These are phyloP conservation scores for Thraustochytrium sp. DNA, from an alignment of 352 stramenopile genomes.

Conservation along the genomic window DNA sequence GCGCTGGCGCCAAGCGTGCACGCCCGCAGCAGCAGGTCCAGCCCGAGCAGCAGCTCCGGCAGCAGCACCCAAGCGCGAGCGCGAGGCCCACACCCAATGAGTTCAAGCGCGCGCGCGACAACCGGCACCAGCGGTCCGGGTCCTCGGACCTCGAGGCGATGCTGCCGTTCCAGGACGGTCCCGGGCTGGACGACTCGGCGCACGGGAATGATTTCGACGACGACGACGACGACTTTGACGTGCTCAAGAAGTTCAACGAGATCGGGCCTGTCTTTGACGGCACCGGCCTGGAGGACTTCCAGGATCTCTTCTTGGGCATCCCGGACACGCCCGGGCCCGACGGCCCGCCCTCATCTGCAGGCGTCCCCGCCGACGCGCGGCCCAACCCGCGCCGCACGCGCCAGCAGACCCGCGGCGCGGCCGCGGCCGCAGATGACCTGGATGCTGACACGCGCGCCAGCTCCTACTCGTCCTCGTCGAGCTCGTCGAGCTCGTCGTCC, in stretches of 20 bases:
- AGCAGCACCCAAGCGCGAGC: neutral
- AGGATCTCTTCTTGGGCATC: neutral
- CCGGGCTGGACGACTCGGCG: neutral
- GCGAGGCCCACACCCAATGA: neutral
- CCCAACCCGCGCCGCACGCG: too few relatives aligned
- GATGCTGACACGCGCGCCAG: too few relatives aligned
- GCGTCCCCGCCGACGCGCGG: neutral
- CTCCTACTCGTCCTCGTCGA: too few relatives aligned
- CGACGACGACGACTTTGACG: neutral
- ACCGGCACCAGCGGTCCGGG: neutral
- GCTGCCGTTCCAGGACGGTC: slow-evolving; percentile 30
- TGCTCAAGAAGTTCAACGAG: neutral
- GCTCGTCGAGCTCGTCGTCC: neutral
- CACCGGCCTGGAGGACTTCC: neutral
- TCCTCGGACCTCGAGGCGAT: neutral
- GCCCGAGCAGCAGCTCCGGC: neutral
- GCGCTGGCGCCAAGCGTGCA: neutral
- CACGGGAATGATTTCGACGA: neutral
- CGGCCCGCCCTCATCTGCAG: neutral
- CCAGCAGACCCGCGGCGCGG: too few relatives aligned
- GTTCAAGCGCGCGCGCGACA: neutral
- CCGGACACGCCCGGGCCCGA: neutral
- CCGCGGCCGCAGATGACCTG: too few relatives aligned
- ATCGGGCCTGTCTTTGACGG: neutral
- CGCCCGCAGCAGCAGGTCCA: neutral